phyloP scores from a whole-genome alignment of 306 rosid genomes.

The Leucaena leucocephala region DNA sequence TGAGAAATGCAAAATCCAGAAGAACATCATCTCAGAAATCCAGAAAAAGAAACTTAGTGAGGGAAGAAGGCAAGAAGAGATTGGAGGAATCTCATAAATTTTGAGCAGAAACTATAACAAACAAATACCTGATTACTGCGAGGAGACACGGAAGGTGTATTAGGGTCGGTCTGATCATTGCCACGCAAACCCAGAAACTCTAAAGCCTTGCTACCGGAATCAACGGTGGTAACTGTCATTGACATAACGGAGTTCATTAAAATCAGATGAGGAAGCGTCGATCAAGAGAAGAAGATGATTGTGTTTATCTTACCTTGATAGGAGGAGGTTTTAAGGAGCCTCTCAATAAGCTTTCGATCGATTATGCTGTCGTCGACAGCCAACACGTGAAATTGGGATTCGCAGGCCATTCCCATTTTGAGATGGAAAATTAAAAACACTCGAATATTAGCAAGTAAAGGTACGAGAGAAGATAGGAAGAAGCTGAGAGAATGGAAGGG shows the following conservation, averaged over 20 bases:
- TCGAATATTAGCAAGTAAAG: not conserved
- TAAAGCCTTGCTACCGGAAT: conserved; percentile 94
- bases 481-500: conserved; percentile 7
- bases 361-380: conserved; percentile 92
- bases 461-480: not conserved
- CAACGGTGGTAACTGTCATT: conserved; percentile 89
- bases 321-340: conserved; percentile 79
- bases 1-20: conserved; percentile 34
- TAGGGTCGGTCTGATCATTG: conserved; percentile 56
- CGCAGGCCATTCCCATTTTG: conserved; percentile 76
- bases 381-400: conserved; percentile 85
- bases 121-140: conserved; percentile 59
- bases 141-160: conserved; percentile 51
- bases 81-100: conserved; percentile 23
- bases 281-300: conserved; percentile 17
- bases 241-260: conserved; percentile 14
- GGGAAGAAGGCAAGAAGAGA: not conserved
- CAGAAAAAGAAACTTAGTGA: conserved; percentile 23
- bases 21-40: conserved; percentile 30
- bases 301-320: conserved; percentile 62
- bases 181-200: conserved; percentile 78
- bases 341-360: conserved; percentile 85
- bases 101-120: conserved; percentile 14
- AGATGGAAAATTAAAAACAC: conserved; percentile 31
- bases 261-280: not conserved